These are phyloP conservation scores for Carex scoparia DNA, from an alignment of 176 grass and related monocot species.

Conservation along the genomic window DNA sequence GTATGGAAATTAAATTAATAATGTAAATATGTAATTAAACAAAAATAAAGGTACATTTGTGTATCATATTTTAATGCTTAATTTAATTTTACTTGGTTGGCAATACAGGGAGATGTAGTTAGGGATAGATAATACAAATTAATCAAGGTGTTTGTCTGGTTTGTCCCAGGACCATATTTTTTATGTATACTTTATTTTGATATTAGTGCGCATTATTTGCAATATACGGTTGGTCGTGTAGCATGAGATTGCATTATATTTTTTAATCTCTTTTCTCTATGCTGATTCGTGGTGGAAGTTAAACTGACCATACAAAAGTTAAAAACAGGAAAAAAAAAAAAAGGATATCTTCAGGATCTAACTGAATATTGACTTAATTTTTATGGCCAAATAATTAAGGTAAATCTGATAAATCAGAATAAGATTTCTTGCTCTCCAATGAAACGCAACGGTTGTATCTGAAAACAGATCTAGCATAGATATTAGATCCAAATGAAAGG, in stretches of 20 bases:
- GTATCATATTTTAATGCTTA: neutral
- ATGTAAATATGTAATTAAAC: neutral
- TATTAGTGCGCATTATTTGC: constrained; percentile 12
- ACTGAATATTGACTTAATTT: neutral
- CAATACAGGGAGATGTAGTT: neutral
- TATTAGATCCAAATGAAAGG: neutral
- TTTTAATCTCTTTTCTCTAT: neutral
- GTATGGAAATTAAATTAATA: neutral
- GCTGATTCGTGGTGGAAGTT: neutral
- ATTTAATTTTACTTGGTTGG: neutral
- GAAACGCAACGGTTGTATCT: neutral
- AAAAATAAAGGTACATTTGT: neutral
- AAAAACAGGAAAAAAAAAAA: neutral
- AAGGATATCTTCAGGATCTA: neutral
- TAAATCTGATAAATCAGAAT: neutral
- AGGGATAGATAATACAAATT: neutral
- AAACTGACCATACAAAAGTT: neutral
- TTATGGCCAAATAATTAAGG: neutral
- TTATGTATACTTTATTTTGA: neutral
- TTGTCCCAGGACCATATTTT: constrained; percentile 21
- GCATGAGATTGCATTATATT: neutral
- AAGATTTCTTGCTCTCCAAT: neutral
- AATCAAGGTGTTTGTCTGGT: neutral
- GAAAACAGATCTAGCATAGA: constrained; percentile 22
- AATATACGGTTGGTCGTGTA: constrained; percentile 17